Evolutionary conservation across 129 eudicot species (phyloP).

Genomic region (Apium graveolens): DNA sequence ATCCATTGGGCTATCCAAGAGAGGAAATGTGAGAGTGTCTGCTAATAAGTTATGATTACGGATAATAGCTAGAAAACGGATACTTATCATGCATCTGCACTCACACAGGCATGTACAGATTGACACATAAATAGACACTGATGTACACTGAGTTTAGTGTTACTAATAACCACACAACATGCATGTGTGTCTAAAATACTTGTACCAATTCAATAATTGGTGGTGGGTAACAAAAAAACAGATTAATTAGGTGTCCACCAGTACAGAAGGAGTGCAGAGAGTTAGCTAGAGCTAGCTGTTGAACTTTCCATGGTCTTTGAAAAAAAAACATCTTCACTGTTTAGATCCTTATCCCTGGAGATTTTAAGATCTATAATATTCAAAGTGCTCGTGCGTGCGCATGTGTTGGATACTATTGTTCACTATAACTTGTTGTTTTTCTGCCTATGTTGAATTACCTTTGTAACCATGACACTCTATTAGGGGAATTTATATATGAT

Average conservation of each 20-base stretch:
- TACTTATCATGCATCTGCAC: not conserved
- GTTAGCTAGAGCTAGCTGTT: not conserved
- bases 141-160: not conserved
- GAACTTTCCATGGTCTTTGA: not conserved
- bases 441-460: too few relatives aligned
- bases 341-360: not conserved
- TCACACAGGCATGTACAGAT: too few relatives aligned
- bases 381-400: not conserved
- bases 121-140: too few relatives aligned
- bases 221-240: constrained; percentile 2
- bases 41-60: not conserved
- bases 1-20: too few relatives aligned
- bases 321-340: not conserved
- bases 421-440: too few relatives aligned
- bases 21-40: not conserved
- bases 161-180: not conserved
- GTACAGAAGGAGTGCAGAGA: not conserved
- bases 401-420: not conserved
- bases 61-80: not conserved
- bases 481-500: not conserved
- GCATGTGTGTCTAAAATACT: not conserved
- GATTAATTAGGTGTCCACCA: not conserved
- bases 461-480: too few relatives aligned
- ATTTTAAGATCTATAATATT: not conserved
- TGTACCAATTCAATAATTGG: not conserved